Conservation (phyloP, 805 yeast genomes). For the Metschnikowia kofuensis region DNA sequence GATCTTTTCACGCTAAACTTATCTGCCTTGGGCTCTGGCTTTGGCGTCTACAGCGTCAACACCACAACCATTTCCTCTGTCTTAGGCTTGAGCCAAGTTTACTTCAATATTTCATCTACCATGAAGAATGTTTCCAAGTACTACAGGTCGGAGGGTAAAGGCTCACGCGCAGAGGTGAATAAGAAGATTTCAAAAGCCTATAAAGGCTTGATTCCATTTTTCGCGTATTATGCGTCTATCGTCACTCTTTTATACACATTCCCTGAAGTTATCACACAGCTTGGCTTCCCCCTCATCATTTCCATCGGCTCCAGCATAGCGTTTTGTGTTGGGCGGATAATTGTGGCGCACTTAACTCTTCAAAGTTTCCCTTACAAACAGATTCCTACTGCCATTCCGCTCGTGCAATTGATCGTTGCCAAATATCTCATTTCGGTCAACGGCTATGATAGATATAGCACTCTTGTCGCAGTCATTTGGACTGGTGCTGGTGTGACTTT, state of each 20-base stretch:
- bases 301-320: constrained; percentile 78
- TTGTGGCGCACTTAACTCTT: constrained; percentile 78
- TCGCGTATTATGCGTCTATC: constrained; percentile 49
- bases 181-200: constrained; percentile 42
- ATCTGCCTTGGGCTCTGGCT: constrained; percentile 26
- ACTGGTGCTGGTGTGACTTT: constrained; percentile 63
- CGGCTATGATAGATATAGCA: constrained; percentile 36
- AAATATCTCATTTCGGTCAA: constrained; percentile 34
- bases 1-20: constrained; percentile 41
- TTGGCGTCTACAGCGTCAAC: constrained; percentile 31
- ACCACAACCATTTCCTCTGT: constrained; percentile 44
- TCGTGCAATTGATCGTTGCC: constrained; percentile 42
- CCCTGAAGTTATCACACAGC: constrained; percentile 47
- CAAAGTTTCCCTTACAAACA: constrained; percentile 75
- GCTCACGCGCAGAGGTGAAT: constrained; percentile 19
- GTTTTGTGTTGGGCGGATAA: constrained; percentile 86
- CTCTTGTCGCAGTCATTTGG: constrained; percentile 56
- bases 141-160: constrained; percentile 32
- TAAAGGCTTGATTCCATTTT: constrained; percentile 67
- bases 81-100: constrained; percentile 52
- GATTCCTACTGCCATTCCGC: constrained; percentile 67
- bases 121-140: constrained; percentile 54
- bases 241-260: constrained; percentile 46
- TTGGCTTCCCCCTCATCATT: constrained; percentile 55
- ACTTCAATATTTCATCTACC: constrained; percentile 67